Base-by-base conservation (phyloP, 2,329 filamentous ascomycete species). In the Colletotrichum sp. region DNA sequence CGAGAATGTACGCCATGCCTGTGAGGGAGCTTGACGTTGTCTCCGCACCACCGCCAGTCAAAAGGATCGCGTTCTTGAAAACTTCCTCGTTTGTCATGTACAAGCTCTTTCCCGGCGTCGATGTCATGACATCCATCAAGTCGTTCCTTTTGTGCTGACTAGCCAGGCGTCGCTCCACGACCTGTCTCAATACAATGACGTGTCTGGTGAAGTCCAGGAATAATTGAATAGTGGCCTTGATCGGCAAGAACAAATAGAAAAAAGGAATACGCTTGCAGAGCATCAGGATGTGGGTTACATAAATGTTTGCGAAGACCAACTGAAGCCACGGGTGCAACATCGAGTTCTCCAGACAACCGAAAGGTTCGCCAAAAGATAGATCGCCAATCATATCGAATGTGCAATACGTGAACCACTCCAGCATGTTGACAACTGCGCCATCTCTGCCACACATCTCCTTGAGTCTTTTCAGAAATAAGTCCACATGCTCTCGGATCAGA, bases 401-500 rank as follows among this genome's bases (percentile, higher is more conserved):
- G 13, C 76, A 73, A 36, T 65, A 81, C 34, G 78, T 80, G 78
- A 78, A 82, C 81, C 78, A 83, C 28, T 71, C 57, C 1, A 75
- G 73, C n/a, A 82, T 75, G 59, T 83, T 77, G 60, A 81, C 44
- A 3, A 57, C 16, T 1, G 73, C 71, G 2, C 62, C 28, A 2
- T 36, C 64, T 13, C 62, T 77, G 12, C 83, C 78, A 26, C 39
- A 67, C 24, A 55, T 49, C 26, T 86, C 83, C 26, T 78, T 79
- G 60, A 89, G 76, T 44, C 81, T 82, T 15, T 79, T 64, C 32
- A 88, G 81, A 52, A 88, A 82, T 16, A 86, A 75, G 52, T 85
- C 80, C 24, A 86, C 83, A 76, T 88, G 86, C 0, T 77, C 76
- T 72, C 82, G 80, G 71, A 89, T 78, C 3, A 79, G 39, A 1